Evolutionary conservation across 177 flowering plant species (phyloP), one percentile per base, ranked within the genome.

Genomic region (Vitis hybrid): DNA sequence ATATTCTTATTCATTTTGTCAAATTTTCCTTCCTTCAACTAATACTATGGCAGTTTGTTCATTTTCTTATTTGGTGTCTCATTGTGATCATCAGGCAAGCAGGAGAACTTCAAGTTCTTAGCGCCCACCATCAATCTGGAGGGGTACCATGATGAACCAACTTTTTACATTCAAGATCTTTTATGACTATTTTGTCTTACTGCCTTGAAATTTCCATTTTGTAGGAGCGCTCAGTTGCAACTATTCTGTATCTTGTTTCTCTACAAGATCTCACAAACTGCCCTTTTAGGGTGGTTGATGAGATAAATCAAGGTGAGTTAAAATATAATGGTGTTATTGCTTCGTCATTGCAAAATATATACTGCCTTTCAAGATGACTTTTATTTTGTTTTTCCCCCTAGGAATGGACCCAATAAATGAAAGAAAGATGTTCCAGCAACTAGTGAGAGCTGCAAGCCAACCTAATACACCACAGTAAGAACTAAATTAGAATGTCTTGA

Each of bases 391-490:
- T 47, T 24, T 31, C 62, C 47, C 17, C 38, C 82, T 38, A 95
- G 99, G 99, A 69, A 95, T 95, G 99, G 99, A 95, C 74, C 98
- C 99, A 19, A 87, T 94, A 72, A 95, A 94, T 66, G 98, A 95
- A 75, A 86, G 98, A 68, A 95, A 92, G 76, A 95, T 95, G 98
- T 95, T 95, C 79, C 97, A 94, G 86, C 99, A 94, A 78, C 80
- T 95, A 68, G 98, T 94, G 65, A 86, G 94, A 81, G 95, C 98
- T 62, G 92, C 99, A 51, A 90, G 95, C 83, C 94, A 90, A 74
- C 90, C 86, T 14, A 94, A 90, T 73, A 92, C 98, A 18, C 99
- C 98, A 63, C 99, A 94, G 99, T 95, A 82, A 88, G 97, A 64
- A 59, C 62, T 24, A 7, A 20, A 58, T 68, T 14, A 33, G 8